Base-by-base conservation (phyloP, 148 eudicot species). In the Gaultheria prostrata region DNA sequence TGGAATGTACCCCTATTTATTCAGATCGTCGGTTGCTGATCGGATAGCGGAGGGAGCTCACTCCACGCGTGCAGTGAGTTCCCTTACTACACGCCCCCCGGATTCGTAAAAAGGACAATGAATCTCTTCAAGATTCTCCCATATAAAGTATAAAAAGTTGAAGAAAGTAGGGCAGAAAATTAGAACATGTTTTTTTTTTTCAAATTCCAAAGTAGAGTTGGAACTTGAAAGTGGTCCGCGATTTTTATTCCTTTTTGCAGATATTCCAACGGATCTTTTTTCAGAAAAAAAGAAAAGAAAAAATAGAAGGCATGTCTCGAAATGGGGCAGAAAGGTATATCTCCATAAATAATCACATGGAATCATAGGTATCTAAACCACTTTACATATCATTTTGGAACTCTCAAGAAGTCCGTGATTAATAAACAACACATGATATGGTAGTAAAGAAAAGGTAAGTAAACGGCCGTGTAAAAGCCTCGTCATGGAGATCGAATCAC, bases 371-470 rank as follows among this genome's bases (percentile, higher is more conserved):
- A 65, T 26, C 69, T 6, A 26, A 46, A 35, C 35, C 54, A 28
- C 43, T 80, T 80, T 59, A 9, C 8, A 43, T 14, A 43, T 32
- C 11, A 45, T 80, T 80, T 80, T 80, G 73, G 50, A 26, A 80
- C 82, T 80, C 72, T 59, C 88, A 84, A 84, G 88, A 76, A 69
- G 80, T 75, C 84, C 86, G 86, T 84, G 86, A 87, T 14, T 33
- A 74, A 28, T 35, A 43, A 73, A 57, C 10, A 30, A 70, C 5
- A 6, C 24, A 48, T 76, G 6, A 39, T 14, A 57, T 21, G 51
- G 72, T 80, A 35, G 82, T 80, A 80, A 63, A 54, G 72, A 46
- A 76, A 53, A 59, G 33, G 18, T 21, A 33, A 56, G 24, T 5
- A 13, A 79, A 2, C 17, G 45, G n/a, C 9, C 43, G 49, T 73